Conservation (phyloP, 2,329 filamentous ascomycete genomes). For the Claviceps digitariae region DNA sequence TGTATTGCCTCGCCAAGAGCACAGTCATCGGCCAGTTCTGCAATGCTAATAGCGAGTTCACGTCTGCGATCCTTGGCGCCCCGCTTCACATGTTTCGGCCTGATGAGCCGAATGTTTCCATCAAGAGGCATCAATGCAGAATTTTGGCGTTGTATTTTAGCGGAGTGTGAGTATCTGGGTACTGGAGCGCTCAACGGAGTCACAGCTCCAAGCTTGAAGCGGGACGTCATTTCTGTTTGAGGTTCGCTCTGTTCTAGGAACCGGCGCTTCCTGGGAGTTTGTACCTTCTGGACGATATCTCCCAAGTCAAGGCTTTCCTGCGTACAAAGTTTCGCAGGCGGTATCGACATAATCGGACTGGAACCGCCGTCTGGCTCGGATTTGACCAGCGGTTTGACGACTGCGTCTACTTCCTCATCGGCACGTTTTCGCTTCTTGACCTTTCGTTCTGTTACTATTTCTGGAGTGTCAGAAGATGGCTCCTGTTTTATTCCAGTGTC, state of each 20-base stretch:
- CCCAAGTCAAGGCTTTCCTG: slow-evolving; percentile 48
- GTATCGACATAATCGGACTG: slow-evolving; percentile 15
- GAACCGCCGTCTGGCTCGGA: slow-evolving; percentile 20
- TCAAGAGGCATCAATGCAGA: slow-evolving; percentile 25
- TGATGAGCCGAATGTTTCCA: slow-evolving; percentile 17
- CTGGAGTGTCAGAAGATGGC: slow-evolving; percentile 37
- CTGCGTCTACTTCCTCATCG: slow-evolving; percentile 11
- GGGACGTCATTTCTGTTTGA: slow-evolving; percentile 1
- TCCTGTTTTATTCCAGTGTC: slow-evolving; percentile 31
- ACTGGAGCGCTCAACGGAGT: background rate
- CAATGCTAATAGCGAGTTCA: background rate
- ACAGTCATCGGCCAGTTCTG: slow-evolving; percentile 34
- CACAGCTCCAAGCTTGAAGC: background rate
- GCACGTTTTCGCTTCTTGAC: slow-evolving; percentile 33
- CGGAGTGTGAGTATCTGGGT: background rate
- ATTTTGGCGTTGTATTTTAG: slow-evolving; percentile 8
- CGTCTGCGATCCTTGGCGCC: slow-evolving; percentile 1
- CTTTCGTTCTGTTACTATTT: slow-evolving; percentile 36
- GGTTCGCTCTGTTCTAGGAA: slow-evolving; percentile 10
- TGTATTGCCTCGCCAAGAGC: slow-evolving; percentile 10
- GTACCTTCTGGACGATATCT: slow-evolving; percentile 18
- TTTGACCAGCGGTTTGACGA: slow-evolving; percentile 26
- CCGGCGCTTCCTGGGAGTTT: slow-evolving; percentile 23
- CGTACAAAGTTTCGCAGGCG: slow-evolving; percentile 17
- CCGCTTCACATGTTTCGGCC: slow-evolving; percentile 12